Evolutionary conservation across 192 early-diverging fungal species (phyloP), one percentile per base, ranked within the genome.

Genomic region (Backusella luteola): DNA sequence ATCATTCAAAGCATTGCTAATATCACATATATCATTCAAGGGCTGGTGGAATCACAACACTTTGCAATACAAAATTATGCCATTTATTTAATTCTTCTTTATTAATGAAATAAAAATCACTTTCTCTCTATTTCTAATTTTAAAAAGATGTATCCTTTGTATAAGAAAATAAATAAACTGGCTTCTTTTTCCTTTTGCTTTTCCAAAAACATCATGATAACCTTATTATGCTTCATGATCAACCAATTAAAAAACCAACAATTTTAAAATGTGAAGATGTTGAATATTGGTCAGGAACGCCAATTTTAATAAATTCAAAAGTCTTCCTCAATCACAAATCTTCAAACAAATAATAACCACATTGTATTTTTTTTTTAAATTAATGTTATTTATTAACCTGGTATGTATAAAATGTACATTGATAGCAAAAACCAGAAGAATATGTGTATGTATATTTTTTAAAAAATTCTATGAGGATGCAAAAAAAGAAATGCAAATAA

Each of bases 351-450:
- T 42, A 3, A 12, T 42, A 42, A 42, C 12, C 12, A 42, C 12
- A 12, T 39, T 39, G 38, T 39, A 39, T 9, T 39, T 39, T 9
- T 39, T 39, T 39, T 44, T 21, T 53, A 53, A 21, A 53, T 53
- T 53, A 7, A 53, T 21, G 21, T 53, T 53, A 23, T 53, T 53
- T 53, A 53, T 53, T 53, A 53, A 53, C 52, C n/a, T 53, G 52
- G 52, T n/a, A 53, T 53, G 52, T n/a, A n/a, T 53, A 53, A 53
- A 53, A 53, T 53, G 52, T 53, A 53, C 52, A 53, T 53, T 53
- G 52, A 53, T n/a, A 53, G 34, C 32, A 66, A 34, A 44, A 66
- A 17, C 23, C 15, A 68, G 35, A 68, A 36, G 35, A 68, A 68
- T 36, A n/a, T 35, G 67, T 68, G 19, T n/a, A 38, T 70, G 38